Evolutionary conservation across 1,284 basidiomycete species (phyloP).

Genomic region (Ustilago lituana): DNA sequence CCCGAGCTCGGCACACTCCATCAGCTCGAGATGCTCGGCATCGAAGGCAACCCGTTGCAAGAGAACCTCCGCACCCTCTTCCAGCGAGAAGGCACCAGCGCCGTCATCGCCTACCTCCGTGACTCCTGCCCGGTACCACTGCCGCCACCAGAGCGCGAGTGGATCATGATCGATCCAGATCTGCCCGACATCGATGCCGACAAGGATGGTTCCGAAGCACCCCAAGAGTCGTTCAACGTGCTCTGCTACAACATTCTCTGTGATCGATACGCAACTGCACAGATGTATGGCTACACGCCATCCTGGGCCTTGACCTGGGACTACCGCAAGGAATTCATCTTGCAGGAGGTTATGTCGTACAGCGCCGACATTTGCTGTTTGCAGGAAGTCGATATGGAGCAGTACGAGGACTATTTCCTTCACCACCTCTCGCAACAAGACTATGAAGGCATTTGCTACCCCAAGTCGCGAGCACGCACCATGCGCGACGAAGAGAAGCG

Average conservation of each 20-base stretch:
- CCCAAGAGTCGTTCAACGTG: conserved; percentile 76
- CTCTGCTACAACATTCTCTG: conserved; percentile 96
- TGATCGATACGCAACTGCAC: conserved; percentile 86
- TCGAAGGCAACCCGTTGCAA: conserved; percentile 95
- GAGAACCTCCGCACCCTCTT: conserved; percentile 79
- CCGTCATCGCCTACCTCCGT: conserved; percentile 86
- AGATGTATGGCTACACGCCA: conserved; percentile 95
- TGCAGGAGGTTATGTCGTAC: conserved; percentile 85
- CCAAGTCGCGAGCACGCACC: conserved; percentile 92
- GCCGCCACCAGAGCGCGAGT: conserved; percentile 83
- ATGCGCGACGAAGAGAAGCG: conserved; percentile 88
- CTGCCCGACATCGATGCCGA: conserved; percentile 70
- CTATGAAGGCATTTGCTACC: conserved; percentile 91
- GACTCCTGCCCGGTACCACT: conserved; percentile 85
- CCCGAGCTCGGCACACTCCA: conserved; percentile 88
- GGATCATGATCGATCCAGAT: conserved; percentile 80
- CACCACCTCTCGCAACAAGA: conserved; percentile 79
- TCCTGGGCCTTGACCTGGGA: conserved; percentile 95
- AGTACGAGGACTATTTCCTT: conserved; percentile 92
- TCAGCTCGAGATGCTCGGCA: conserved; percentile 89
- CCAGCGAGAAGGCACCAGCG: conserved; percentile 90
- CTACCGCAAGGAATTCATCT: conserved; percentile 89
- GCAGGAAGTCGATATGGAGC: conserved; percentile 87
- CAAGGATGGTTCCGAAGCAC: conserved; percentile 48
- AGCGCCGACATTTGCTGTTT: conserved; percentile 91